phyloP scores from a whole-genome alignment of 1,284 basidiomycete species.

The Inonotus hispidus region DNA sequence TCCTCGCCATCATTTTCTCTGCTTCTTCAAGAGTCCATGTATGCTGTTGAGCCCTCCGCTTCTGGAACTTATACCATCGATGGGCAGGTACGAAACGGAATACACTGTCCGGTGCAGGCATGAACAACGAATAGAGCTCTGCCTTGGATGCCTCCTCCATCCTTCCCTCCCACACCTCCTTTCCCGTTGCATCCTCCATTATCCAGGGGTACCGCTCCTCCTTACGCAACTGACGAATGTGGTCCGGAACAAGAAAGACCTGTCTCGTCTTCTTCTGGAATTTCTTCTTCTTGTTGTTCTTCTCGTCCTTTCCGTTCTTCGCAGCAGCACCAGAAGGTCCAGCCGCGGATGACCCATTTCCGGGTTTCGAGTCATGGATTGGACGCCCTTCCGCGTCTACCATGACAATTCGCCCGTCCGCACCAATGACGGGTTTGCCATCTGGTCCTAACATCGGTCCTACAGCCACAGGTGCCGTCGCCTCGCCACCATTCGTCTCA shows the following conservation, averaged over 20 bases:
- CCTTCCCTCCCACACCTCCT: constrained; percentile 73
- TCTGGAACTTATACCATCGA: constrained; percentile 88
- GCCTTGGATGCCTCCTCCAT: constrained; percentile 70
- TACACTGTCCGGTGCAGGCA: constrained; percentile 67
- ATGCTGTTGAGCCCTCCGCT: constrained; percentile 57
- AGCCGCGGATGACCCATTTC: constrained; percentile 29
- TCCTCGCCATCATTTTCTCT: constrained; percentile 54
- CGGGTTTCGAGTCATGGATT: constrained; percentile 42
- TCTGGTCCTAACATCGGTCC: constrained; percentile 69
- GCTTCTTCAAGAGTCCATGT: constrained; percentile 68
- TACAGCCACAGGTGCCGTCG: constrained; percentile 43
- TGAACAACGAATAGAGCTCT: constrained; percentile 40
- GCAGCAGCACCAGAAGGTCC: constrained; percentile 3
- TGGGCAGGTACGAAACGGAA: constrained; percentile 85
- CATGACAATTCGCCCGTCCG: constrained; percentile 73
- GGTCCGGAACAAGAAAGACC: constrained; percentile 70
- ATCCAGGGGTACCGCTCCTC: constrained; percentile 90
- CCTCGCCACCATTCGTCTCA: constrained; percentile 27
- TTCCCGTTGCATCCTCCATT: constrained; percentile 66
- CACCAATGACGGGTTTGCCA: constrained; percentile 71
- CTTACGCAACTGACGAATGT: constrained; percentile 60
- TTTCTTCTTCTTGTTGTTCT: constrained; percentile 63
- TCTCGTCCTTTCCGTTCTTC: constrained; percentile 38
- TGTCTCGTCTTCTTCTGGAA: constrained; percentile 84
- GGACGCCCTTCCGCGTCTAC: constrained; percentile 70